Percentiles rank a stretch among this genome's conserved stretches.
Evolutionary conservation across 768 basidiomycete genomes (phyloP).

Genomic region (Tricholoma terreum): DNA sequence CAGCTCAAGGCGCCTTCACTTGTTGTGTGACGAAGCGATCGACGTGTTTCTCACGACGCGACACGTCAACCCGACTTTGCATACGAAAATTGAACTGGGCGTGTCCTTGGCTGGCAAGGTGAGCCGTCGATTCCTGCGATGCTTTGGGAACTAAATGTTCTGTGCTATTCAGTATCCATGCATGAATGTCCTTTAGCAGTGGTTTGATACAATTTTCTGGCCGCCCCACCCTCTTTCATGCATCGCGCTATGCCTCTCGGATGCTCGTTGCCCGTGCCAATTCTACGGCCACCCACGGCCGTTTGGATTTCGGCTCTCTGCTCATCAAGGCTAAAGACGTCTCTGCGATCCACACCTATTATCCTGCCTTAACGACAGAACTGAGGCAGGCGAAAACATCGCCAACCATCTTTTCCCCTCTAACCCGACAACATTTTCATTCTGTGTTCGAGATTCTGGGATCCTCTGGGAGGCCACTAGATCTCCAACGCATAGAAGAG

Average conservation of each 20-base stretch:
- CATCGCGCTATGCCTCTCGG: constrained; percentile 14
- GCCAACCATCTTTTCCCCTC: constrained; percentile 19
- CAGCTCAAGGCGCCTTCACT: constrained; percentile 14
- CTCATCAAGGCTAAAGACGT: constrained; percentile 21
- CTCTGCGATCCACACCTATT: constrained; percentile 35
- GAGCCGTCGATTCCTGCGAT: constrained; percentile 1
- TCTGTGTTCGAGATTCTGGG: constrained; percentile 45
- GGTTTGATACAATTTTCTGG: constrained; percentile 36
- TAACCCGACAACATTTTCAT: constrained; percentile 32
- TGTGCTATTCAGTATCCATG: constrained; percentile 28
- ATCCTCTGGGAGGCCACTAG: constrained; percentile 47
- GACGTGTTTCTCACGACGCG: constrained; percentile 31
- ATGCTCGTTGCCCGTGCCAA: constrained; percentile 14
- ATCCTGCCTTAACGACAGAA: constrained; percentile 24
- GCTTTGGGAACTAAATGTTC: background rate
- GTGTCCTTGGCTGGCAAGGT: constrained; percentile 5
- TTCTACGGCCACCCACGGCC: constrained; percentile 8
- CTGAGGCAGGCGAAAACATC: constrained; percentile 13
- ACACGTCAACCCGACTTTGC: constrained; percentile 29
- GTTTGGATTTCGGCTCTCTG: constrained; percentile 6
- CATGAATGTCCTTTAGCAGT: constrained; percentile 64
- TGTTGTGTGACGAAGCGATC: constrained; percentile 24
- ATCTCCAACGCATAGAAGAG: constrained; percentile 52
- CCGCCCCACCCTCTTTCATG: constrained; percentile 18
- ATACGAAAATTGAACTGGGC: constrained; percentile 14